Percentiles rank a stretch among this genome's conserved stretches.
Evolutionary conservation across 345 rosid species (phyloP).

Genomic region (Eucalyptus caleyi): DNA sequence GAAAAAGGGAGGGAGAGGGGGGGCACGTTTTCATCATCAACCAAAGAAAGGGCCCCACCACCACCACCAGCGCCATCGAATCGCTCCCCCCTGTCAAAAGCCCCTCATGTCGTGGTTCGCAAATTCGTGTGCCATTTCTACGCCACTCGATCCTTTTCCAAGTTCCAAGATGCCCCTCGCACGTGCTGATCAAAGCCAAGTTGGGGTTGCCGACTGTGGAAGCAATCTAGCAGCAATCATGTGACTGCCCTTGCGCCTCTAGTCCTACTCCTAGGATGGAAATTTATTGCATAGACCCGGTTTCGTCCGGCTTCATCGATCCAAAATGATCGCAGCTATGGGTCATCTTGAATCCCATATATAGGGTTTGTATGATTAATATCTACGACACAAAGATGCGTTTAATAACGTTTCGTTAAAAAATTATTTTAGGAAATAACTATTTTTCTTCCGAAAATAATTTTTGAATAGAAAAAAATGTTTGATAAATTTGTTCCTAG

Average conservation of each 20-base stretch:
- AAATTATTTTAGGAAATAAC: fast-evolving
- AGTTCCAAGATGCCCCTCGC: neutral
- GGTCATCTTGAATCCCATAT: neutral
- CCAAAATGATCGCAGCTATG: neutral
- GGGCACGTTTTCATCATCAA: neutral
- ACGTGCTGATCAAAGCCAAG: neutral
- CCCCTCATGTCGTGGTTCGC: neutral
- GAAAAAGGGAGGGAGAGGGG: neutral
- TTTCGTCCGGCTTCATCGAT: neutral
- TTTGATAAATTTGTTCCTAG: fast-evolving
- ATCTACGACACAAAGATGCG: fast-evolving
- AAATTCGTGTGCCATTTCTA: neutral
- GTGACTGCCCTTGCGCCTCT: neutral
- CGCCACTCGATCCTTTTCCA: neutral
- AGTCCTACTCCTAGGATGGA: neutral
- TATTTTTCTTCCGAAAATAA: fast-evolving
- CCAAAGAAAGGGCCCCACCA: neutral
- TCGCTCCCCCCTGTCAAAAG: neutral
- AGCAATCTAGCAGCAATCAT: neutral
- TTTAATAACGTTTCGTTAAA: fast-evolving
- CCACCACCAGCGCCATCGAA: neutral
- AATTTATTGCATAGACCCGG: neutral
- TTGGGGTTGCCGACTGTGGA: neutral
- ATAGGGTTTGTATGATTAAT: neutral
- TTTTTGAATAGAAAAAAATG: fast-evolving